phyloP scores from a whole-genome alignment of 495 filamentous ascomycete species.

The Rostrohypoxylon terebratum region DNA sequence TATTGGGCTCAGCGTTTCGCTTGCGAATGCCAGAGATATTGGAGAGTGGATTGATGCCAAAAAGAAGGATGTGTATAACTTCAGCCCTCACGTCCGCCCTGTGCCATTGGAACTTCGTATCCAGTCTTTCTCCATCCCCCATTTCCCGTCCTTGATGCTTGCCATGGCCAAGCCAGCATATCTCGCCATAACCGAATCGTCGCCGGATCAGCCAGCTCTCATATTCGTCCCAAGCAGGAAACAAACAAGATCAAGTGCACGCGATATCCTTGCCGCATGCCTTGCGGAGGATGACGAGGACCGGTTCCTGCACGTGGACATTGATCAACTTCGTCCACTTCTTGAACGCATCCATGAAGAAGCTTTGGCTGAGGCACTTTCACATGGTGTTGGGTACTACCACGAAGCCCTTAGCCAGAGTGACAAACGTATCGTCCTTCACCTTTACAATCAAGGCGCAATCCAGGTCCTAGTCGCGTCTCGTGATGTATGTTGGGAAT shows the following conservation, averaged over 20 bases:
- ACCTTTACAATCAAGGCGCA: slow-evolving; percentile 89
- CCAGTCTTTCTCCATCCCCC: slow-evolving; percentile 94
- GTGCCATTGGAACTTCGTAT: slow-evolving; percentile 93
- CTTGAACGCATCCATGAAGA: slow-evolving; percentile 84
- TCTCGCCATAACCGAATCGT: slow-evolving; percentile 83
- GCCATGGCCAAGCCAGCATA: slow-evolving; percentile 97
- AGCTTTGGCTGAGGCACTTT: slow-evolving; percentile 88
- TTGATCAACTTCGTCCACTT: slow-evolving; percentile 83
- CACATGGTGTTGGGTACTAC: slow-evolving; percentile 96
- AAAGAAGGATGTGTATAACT: slow-evolving; percentile 98
- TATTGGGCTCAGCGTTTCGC: slow-evolving; percentile 88
- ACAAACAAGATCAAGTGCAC: slow-evolving; percentile 88
- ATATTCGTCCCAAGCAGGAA: slow-evolving; percentile 94
- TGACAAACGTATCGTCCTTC: slow-evolving; percentile 93
- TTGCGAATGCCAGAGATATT: slow-evolving; percentile 92
- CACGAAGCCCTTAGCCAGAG: slow-evolving; percentile 90
- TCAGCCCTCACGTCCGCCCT: slow-evolving; percentile 89
- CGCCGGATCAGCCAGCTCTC: slow-evolving; percentile 87
- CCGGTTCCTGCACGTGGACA: slow-evolving; percentile 85
- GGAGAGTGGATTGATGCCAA: slow-evolving; percentile 99
- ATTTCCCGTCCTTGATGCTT: slow-evolving; percentile 97
- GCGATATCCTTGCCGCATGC: slow-evolving; percentile 87
- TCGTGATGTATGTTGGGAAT: slow-evolving; percentile 95
- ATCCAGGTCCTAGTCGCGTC: slow-evolving; percentile 95
- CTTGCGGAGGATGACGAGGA: slow-evolving; percentile 92